Conservation (phyloP, 73 alveolate species). For the Tetrahymena elliotti region DNA sequence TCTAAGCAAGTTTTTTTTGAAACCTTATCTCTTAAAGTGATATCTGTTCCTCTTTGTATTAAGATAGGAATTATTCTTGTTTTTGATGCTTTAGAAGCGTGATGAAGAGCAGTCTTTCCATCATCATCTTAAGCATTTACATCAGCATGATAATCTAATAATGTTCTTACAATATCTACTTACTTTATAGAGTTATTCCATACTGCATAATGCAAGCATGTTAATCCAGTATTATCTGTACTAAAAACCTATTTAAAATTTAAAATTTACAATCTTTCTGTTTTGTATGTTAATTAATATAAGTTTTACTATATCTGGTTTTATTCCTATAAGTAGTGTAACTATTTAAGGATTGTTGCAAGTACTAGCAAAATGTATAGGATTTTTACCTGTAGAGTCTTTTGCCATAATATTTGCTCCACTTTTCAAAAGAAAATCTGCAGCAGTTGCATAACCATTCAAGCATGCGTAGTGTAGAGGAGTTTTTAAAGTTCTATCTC, state of each 20-base stretch:
- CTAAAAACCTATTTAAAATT: neutral
- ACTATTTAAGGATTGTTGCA: constrained; percentile 43
- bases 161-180: constrained; percentile 47
- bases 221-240: neutral
- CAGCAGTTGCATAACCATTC: constrained; percentile 63
- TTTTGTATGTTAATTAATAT: neutral
- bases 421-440: constrained; percentile 57
- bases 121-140: constrained; percentile 64
- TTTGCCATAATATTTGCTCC: constrained; percentile 59
- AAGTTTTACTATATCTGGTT: neutral
- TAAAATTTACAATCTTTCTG: neutral
- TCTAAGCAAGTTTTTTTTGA: constrained; percentile 56
- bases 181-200: constrained; percentile 47
- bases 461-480: constrained; percentile 69
- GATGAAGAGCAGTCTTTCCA: constrained; percentile 64
- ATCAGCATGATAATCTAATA: constrained; percentile 50
- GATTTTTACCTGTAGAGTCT: constrained; percentile 60
- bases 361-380: constrained; percentile 65
- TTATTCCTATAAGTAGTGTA: neutral
- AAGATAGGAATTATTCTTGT: constrained; percentile 61
- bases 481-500: constrained; percentile 67
- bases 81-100: constrained; percentile 61
- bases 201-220: constrained; percentile 61
- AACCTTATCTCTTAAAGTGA: constrained; percentile 38
- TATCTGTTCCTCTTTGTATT: constrained; percentile 59